These are phyloP conservation scores for Blastobotrys raffinosifermentans DNA, from an alignment of 1,139 yeast genomes.

Conservation along the genomic window DNA sequence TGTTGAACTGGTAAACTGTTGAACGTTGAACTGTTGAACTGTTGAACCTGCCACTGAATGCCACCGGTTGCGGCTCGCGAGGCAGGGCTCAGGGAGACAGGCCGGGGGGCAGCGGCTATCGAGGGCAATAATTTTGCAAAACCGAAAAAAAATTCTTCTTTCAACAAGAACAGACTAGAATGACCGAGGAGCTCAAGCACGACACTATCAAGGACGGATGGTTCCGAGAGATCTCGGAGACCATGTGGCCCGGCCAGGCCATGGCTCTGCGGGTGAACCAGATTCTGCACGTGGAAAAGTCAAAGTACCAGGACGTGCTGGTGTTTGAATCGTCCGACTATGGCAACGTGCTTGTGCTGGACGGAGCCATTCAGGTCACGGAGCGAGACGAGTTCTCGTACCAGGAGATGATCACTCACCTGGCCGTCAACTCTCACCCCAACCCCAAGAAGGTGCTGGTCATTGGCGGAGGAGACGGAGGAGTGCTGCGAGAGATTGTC, in stretches of 20 bases:
- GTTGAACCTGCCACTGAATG: too few species aligned
- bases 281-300: conserved; percentile 65
- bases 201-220: conserved; percentile 57
- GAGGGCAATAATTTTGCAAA: too few species aligned
- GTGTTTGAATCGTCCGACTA: conserved; percentile 68
- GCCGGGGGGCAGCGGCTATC: too few species aligned
- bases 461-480: conserved; percentile 95
- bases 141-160: too few species aligned
- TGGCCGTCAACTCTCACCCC: conserved; percentile 71
- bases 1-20: too few species aligned
- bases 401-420: conserved; percentile 82
- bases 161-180: conserved; percentile 12
- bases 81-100: too few species aligned
- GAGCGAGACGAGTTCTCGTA: conserved; percentile 84
- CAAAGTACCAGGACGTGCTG: conserved; percentile 77
- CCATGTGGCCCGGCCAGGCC: conserved; percentile 96
- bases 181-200: conserved; percentile 31
- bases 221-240: conserved; percentile 84
- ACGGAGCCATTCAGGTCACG: conserved; percentile 83
- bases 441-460: conserved; percentile 70
- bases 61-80: too few species aligned
- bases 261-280: conserved; percentile 75
- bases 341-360: conserved; percentile 80
- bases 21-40: too few species aligned
- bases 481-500: conserved; percentile 77